phyloP scores from a whole-genome alignment of 495 filamentous ascomycete species.

The Platismatia glauca region DNA sequence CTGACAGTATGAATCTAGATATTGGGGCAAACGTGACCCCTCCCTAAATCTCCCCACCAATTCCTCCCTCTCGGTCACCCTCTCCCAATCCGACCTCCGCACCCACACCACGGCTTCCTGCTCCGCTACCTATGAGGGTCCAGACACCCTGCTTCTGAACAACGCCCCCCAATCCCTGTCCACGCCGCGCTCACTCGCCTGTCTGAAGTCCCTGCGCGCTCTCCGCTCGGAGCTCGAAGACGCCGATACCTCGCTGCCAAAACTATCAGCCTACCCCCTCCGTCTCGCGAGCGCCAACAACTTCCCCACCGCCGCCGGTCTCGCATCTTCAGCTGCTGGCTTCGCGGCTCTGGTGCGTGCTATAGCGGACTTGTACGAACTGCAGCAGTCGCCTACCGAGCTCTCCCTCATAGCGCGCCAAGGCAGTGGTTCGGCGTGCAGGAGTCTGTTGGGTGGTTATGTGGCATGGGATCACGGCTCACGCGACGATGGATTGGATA shows the following conservation, averaged over 20 bases:
- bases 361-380: conserved; percentile 82
- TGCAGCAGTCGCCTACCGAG: conserved; percentile 66
- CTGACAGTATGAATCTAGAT: conserved; percentile 42
- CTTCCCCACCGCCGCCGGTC: conserved; percentile 96
- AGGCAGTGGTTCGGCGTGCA: conserved; percentile 87
- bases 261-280: conserved; percentile 63
- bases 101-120: conserved; percentile 95
- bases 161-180: conserved; percentile 72
- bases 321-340: conserved; percentile 85
- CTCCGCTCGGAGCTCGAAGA: conserved; percentile 68
- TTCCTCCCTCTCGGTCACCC: conserved; percentile 89
- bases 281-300: conserved; percentile 90
- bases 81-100: conserved; percentile 86
- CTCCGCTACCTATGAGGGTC: conserved; percentile 58
- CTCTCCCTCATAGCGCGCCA: conserved; percentile 88
- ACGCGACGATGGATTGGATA: conserved; percentile 69
- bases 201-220: conserved; percentile 72
- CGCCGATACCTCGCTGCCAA: conserved; percentile 60
- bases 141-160: conserved; percentile 78
- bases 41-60: conserved; percentile 95
- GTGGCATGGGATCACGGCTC: conserved; percentile 82
- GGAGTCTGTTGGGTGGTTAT: conserved; percentile 86
- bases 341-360: conserved; percentile 91
- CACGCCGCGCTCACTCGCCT: conserved; percentile 80
- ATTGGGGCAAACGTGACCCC: conserved; percentile 95